Evolutionary conservation across 352 stramenopile genomes (phyloP).

Genomic region (Pythium myriotylum): DNA sequence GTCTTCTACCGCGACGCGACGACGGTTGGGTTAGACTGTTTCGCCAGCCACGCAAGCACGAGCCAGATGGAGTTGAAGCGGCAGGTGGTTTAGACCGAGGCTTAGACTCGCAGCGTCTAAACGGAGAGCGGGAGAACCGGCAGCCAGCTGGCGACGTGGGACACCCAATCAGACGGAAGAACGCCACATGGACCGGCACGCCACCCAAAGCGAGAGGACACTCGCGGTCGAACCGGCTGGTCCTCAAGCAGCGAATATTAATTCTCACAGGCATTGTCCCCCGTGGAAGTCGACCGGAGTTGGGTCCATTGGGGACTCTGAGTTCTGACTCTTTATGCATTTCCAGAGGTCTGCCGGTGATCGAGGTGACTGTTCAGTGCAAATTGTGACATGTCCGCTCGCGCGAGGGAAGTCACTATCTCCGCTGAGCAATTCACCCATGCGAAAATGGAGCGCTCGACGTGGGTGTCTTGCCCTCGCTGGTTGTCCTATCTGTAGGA

Average conservation of each 20-base stretch:
- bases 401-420: not conserved
- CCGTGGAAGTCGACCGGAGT: too few species aligned
- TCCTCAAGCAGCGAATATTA: too few species aligned
- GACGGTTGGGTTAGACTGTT: not conserved
- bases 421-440: too few species aligned
- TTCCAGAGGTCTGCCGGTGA: not conserved
- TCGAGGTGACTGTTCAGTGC: not conserved
- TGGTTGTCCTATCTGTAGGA: too few species aligned
- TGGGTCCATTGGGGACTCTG: too few species aligned
- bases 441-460: too few species aligned
- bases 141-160: slow-evolving; percentile 13
- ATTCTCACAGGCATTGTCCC: too few species aligned
- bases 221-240: too few species aligned
- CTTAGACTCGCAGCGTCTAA: not conserved
- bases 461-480: too few species aligned
- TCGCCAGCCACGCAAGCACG: not conserved
- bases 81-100: not conserved
- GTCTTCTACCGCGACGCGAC: not conserved
- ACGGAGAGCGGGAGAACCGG: slow-evolving; percentile 2
- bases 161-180: not conserved
- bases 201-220: too few species aligned
- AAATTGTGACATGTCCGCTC: not conserved
- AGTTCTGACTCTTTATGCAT: slow-evolving; percentile 2
- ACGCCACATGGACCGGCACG: too few species aligned
- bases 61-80: slow-evolving; percentile 1